These are phyloP conservation scores for Bipolaris victoriae DNA, from an alignment of 2,329 filamentous ascomycete genomes.

Conservation along the genomic window DNA sequence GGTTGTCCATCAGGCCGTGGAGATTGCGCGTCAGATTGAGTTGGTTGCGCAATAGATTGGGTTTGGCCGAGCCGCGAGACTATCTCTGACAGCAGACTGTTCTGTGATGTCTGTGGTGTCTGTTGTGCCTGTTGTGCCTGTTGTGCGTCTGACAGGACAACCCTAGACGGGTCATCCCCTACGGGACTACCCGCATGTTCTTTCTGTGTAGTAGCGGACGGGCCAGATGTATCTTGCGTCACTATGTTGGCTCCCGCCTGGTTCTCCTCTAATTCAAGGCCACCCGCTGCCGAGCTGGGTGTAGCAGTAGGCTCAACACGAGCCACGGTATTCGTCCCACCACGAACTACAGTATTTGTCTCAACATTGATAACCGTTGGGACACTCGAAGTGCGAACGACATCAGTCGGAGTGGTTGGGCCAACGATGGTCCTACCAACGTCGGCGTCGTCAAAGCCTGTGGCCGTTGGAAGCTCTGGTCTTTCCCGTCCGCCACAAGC, in stretches of 20 bases:
- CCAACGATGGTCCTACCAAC: constrained; percentile 1
- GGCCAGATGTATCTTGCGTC: not conserved
- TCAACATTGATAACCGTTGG: constrained; percentile 26
- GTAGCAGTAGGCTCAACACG: not conserved
- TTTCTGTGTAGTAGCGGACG: not conserved
- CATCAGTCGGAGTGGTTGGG: constrained; percentile 8
- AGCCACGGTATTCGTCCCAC: constrained; percentile 15
- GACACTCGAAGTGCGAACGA: constrained; percentile 21
- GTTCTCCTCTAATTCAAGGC: not conserved
- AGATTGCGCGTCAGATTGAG: not conserved
- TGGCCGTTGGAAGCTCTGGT: constrained; percentile 17
- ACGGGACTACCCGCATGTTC: not conserved
- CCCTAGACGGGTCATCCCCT: not conserved
- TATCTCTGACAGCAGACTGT: constrained; percentile 25
- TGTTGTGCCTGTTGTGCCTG: constrained; percentile 1
- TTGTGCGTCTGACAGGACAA: constrained; percentile 1
- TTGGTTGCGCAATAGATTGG: constrained; percentile 13
- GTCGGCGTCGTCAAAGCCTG: constrained; percentile 20
- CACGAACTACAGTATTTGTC: constrained; percentile 14
- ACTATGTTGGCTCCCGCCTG: not conserved
- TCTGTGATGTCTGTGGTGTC: constrained; percentile 6
- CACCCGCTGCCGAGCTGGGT: not conserved
- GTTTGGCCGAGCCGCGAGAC: constrained; percentile 23
- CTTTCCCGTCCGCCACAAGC: not conserved
- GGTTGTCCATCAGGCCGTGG: too few relatives aligned